Conservation (phyloP, 139 green algal genomes). For the Chara braunii region DNA sequence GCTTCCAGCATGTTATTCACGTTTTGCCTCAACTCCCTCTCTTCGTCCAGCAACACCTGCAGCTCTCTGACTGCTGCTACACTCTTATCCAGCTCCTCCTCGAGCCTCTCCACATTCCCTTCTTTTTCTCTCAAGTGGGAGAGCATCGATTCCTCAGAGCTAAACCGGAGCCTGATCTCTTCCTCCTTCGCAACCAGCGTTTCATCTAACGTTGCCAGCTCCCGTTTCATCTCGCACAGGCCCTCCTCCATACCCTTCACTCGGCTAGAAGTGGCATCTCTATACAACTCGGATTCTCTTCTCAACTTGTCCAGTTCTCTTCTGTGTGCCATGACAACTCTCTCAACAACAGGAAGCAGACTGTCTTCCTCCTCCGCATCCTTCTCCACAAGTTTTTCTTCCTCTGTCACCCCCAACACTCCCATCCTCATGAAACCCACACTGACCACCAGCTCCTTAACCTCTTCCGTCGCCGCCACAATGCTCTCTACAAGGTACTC, state of each 20-base stretch:
- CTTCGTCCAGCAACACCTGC: slow-evolving; percentile 11
- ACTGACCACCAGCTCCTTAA: slow-evolving; percentile 13
- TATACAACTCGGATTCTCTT: no score
- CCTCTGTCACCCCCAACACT: slow-evolving; percentile 10
- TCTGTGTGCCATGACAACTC: no score
- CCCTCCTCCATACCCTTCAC: no score
- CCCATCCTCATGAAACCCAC: slow-evolving; percentile 13
- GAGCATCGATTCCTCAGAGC: no score
- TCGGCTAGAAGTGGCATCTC: no score
- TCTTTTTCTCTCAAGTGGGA: no score
- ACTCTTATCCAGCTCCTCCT: slow-evolving; percentile 21
- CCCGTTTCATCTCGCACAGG: no score
- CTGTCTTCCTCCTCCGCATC: no score
- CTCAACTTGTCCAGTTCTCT: no score
- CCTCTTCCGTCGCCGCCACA: neutral
- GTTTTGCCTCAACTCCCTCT: neutral
- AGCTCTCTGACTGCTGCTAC: slow-evolving; percentile 17
- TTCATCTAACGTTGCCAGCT: neutral
- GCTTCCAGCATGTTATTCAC: neutral
- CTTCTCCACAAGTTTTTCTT: no score
- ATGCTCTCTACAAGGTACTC: slow-evolving; percentile 1
- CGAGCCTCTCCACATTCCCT: neutral
- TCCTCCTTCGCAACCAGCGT: slow-evolving; percentile 20
- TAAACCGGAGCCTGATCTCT: no score
- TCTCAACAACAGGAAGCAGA: no score